Base-by-base conservation (phyloP, 805 yeast genomes). In the Candida pseudoglaebosa region DNA sequence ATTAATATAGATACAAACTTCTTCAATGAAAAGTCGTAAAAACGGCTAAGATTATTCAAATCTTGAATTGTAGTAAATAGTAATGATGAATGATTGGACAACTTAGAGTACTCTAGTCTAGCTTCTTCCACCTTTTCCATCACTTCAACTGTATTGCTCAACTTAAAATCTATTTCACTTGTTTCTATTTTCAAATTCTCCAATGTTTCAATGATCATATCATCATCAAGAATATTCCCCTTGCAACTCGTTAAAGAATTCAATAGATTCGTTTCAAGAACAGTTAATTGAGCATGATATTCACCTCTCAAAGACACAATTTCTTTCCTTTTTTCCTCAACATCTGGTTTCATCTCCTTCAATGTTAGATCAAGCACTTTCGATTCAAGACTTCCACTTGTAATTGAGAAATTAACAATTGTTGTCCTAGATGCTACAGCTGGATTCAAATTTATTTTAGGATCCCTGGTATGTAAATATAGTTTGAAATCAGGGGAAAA, bases 111-210 rank as follows among this genome's bases (percentile, higher is more conserved):
- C 21, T 63, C 53, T 5, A 57, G 57, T 39, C 79, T 59, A 2
- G 75, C 65, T 2, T 52, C 53, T 4, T 78, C 80, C 12, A 86
- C 76, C 3, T 73, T 67, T 1, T 47, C 56, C 68, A 87, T 74
- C 3, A 87, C 75, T 5, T 52, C 50, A 2, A 65, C 65, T 0
- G 90, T 76, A 38, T 80, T 81, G 2, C 45, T 48, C 41, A 84
- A 68, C 52, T 82, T 80, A 2, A 40, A 39, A 26, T 75, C 73
- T 12, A 87, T 71, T 13, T 71, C 70, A 0, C 45, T 47, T 0
- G 95, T 67, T 47, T 89, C 89, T 1, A 53, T 43, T 52, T 91
- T 90, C 37, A 91, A 59, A 1, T 50, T 55, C 48, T 84, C 93
- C 35, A 90, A 63, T 1, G 82, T 76, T 4, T 67, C 59, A 13